phyloP scores from a whole-genome alignment of 2,329 filamentous ascomycete species.

The Epichloe gansuensis region DNA sequence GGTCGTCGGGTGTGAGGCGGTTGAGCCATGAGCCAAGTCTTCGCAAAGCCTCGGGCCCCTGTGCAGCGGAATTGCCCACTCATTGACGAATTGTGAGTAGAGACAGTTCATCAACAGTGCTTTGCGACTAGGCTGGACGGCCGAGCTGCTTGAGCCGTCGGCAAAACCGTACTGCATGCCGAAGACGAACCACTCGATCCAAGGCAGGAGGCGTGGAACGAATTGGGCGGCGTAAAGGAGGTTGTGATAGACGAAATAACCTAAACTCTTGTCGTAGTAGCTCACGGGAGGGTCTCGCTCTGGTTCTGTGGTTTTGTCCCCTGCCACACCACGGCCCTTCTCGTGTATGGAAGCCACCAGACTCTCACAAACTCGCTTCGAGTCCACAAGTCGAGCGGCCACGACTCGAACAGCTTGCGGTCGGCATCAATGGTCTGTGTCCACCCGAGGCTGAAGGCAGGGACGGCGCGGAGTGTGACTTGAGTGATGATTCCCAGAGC shows the following conservation, averaged over 20 bases:
- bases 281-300: constrained; percentile 46
- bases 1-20: constrained; percentile 47
- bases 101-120: constrained; percentile 93
- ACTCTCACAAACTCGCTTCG: constrained; percentile 80
- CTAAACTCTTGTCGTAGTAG: constrained; percentile 73
- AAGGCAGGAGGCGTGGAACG: constrained; percentile 67
- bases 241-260: constrained; percentile 86
- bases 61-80: constrained; percentile 84
- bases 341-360: constrained; percentile 95
- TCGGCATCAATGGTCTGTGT: constrained; percentile 66
- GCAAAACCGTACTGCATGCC: constrained; percentile 94
- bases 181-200: constrained; percentile 93
- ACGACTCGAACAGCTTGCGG: constrained; percentile 53
- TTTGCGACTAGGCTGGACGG: constrained; percentile 65
- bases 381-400: constrained; percentile 68
- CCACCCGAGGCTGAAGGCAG: constrained; percentile 79
- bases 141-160: constrained; percentile 54
- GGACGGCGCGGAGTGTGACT: constrained; percentile 71
- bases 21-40: constrained; percentile 81
- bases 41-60: constrained; percentile 73
- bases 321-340: constrained; percentile 77
- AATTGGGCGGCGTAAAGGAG: constrained; percentile 71
- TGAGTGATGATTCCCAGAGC: constrained; percentile 86
- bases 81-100: constrained; percentile 97
- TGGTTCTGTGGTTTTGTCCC: constrained; percentile 61